Base-by-base conservation (phyloP, 192 early-diverging fungal genomes). In the Umbelopsis isabellina region DNA sequence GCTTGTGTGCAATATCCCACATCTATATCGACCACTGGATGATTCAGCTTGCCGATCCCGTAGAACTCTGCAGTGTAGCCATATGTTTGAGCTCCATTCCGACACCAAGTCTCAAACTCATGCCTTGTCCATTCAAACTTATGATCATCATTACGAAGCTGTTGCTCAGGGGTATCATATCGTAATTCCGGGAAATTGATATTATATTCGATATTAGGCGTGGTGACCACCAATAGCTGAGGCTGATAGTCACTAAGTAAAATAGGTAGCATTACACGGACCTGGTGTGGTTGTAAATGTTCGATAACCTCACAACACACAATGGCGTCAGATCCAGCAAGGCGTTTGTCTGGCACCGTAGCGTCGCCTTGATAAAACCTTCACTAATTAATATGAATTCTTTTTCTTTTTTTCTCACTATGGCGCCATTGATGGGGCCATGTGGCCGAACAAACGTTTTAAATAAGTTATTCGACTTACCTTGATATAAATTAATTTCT, bases 101-200 rank as follows among this genome's bases (percentile, higher is more conserved):
- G 49, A 15, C 88, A 84, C 95, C 95, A 98, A 0, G 69, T 41
- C 67, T 90, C 67, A 77, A 98, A 98, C 74, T 96, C 87, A 21
- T 71, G 72, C 11, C 94, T 84, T n/a, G 95, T 95, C 96, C 96
- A 98, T 81, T 98, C 96, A 78, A 97, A 98, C 58, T 89, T 89
- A 80, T 98, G 96, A 78, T 98, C 96, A 45, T 83, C 84, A 73
- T 96, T 87, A 37, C 96, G 84, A 52, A 95, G 87, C 15, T 51
- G 73, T 6, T 87, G 74, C 0, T 88, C 75, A 1, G 80, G 79
- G 11, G 88, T 90, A 44, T 91, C 92, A 75, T 93, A 93, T 27
- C 80, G 79, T 64, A 97, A 87, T 7, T 88, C 71, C 0, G 91
- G 89, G 71, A 97, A 98, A 71, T 93, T 79, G 41, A 91, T 81